Conservation (phyloP, 768 basidiomycete genomes). For the Mrakia frigida region DNA sequence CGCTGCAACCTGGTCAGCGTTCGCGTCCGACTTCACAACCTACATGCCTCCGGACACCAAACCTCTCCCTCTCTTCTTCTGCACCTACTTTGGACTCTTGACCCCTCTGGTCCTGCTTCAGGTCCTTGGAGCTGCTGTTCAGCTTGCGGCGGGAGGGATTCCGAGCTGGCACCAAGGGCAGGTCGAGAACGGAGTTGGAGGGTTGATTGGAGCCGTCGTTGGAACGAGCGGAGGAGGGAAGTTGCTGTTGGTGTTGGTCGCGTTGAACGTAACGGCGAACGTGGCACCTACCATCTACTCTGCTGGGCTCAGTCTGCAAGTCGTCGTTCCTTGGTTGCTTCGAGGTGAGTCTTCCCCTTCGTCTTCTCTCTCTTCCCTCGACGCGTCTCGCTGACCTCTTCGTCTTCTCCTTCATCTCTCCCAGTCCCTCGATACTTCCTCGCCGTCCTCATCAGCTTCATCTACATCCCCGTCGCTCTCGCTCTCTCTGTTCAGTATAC, state of each 20-base stretch:
- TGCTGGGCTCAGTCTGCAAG: conserved; percentile 25
- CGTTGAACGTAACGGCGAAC: conserved; percentile 72
- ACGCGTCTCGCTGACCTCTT: background rate
- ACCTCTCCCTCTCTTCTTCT: conserved; percentile 37
- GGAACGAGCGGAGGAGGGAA: conserved; percentile 37
- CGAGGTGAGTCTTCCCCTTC: conserved; percentile 63
- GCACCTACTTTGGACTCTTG: conserved; percentile 40
- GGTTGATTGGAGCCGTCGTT: conserved; percentile 39
- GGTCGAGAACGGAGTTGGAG: conserved; percentile 37
- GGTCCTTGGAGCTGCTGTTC: conserved; percentile 39
- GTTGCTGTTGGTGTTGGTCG: conserved; percentile 52
- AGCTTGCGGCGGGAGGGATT: conserved; percentile 40
- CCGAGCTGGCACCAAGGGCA: conserved; percentile 37
- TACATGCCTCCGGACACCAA: conserved; percentile 39
- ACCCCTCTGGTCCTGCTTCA: conserved; percentile 41
- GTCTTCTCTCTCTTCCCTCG: conserved; percentile 51
- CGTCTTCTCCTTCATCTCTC: background rate
- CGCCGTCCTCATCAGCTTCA: conserved; percentile 59
- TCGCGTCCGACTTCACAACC: conserved; percentile 43
- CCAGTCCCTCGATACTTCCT: conserved; percentile 65
- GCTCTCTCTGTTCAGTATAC: conserved; percentile 25
- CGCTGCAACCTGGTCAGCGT: conserved; percentile 40
- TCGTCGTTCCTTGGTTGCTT: conserved; percentile 48
- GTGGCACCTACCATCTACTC: conserved; percentile 73
- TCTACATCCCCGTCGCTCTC: conserved; percentile 49